Percentiles rank a stretch among this genome's conserved stretches.
phyloP scores from a whole-genome alignment of 1,284 basidiomycete species.

The Boletus sp. region DNA sequence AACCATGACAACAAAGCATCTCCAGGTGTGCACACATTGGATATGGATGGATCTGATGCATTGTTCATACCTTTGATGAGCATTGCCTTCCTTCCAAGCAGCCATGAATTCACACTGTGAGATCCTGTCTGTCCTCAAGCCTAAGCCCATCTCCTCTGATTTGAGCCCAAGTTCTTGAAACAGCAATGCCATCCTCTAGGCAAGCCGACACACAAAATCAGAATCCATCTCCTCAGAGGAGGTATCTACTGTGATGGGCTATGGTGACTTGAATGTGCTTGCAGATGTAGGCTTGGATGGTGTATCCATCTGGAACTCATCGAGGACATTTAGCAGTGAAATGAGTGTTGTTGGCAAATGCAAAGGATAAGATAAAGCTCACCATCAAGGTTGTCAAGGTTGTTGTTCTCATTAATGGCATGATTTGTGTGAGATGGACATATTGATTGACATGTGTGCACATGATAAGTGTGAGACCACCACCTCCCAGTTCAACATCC shows the following conservation, averaged over 20 bases:
- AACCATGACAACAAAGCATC: slow-evolving; percentile 13
- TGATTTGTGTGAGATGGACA: slow-evolving; percentile 15
- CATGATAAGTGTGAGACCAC: slow-evolving; percentile 1
- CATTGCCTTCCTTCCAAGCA: slow-evolving; percentile 80
- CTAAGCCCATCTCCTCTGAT: slow-evolving; percentile 22
- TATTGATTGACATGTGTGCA: neutral
- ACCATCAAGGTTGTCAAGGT: slow-evolving; percentile 80
- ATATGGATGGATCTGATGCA: slow-evolving; percentile 36
- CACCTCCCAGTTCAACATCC: neutral
- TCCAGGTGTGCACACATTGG: slow-evolving; percentile 8
- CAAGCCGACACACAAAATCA: slow-evolving; percentile 57
- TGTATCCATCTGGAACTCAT: slow-evolving; percentile 43
- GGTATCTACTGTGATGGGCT: slow-evolving; percentile 34
- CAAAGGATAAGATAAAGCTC: slow-evolving; percentile 22
- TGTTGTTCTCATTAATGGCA: slow-evolving; percentile 56
- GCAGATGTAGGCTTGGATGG: slow-evolving; percentile 14
- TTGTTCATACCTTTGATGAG: slow-evolving; percentile 70
- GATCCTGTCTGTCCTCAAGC: slow-evolving; percentile 17
- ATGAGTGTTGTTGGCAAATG: slow-evolving; percentile 13
- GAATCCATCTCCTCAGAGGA: slow-evolving; percentile 24
- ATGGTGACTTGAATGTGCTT: slow-evolving; percentile 35
- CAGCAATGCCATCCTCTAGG: slow-evolving; percentile 84
- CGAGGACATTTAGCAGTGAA: slow-evolving; percentile 54
- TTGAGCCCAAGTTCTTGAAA: slow-evolving; percentile 67
- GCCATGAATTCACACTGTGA: slow-evolving; percentile 55